Conservation (phyloP, 225 moss, liverwort and hornwort genomes). For the Takakia lepidozioides region DNA sequence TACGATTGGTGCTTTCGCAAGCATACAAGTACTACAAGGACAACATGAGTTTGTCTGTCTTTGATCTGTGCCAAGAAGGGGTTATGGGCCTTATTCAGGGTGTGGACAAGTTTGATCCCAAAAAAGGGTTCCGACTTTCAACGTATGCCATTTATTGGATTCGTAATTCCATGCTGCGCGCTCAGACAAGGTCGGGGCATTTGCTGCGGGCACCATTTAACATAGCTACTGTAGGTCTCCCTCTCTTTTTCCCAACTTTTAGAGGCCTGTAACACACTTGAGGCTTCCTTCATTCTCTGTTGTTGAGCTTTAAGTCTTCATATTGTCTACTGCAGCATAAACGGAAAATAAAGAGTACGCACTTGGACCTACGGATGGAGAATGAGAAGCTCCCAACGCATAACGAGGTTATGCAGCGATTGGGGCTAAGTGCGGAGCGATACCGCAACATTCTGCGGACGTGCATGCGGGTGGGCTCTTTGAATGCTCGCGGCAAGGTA, state of each 20-base stretch:
- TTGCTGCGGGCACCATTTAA: conserved; percentile 90
- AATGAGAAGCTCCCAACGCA: conserved; percentile 61
- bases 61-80: conserved; percentile 92
- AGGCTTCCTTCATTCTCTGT: background rate
- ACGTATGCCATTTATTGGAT: conserved; percentile 99
- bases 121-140: conserved; percentile 76
- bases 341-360: conserved; percentile 66
- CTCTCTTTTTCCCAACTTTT: background rate
- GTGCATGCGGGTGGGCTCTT: conserved; percentile 31
- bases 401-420: conserved; percentile 57
- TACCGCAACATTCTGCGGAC: conserved; percentile 71
- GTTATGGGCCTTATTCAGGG: conserved; percentile 79
- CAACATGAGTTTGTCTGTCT: conserved; percentile 61
- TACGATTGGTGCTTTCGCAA: conserved; percentile 81
- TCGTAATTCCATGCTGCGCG: conserved; percentile 84
- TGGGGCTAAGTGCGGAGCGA: conserved; percentile 58
- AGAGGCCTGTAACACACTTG: too few relatives aligned
- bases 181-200: conserved; percentile 83
- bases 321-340: conserved; percentile 44
- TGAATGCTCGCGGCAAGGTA: conserved; percentile 49
- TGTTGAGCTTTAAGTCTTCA: too few relatives aligned
- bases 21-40: conserved; percentile 71
- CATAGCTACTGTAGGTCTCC: conserved; percentile 46
- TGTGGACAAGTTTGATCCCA: conserved; percentile 91
- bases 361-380: conserved; percentile 44